Evolutionary conservation across 78 protist species (phyloP).

Genomic region (Blattamonas nauphoetae): DNA sequence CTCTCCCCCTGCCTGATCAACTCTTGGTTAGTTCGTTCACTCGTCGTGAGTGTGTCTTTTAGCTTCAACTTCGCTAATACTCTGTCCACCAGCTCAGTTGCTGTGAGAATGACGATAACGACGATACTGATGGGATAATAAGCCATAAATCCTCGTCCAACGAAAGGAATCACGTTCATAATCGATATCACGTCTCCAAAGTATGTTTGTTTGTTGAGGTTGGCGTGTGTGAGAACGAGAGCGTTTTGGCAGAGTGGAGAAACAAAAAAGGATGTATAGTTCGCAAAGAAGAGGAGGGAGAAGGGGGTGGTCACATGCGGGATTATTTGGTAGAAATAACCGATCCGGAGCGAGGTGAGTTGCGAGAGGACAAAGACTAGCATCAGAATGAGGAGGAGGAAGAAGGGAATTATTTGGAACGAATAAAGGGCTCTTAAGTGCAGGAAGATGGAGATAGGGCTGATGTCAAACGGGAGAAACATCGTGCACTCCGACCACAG

Average conservation of each 20-base stretch:
- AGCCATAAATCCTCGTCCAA: background rate
- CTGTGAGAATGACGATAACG: background rate
- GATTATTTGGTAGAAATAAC: background rate
- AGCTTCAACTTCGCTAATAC: no score
- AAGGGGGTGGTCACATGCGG: background rate
- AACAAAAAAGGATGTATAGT: background rate
- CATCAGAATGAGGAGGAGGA: background rate
- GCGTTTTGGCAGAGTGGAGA: background rate
- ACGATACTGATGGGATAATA: background rate
- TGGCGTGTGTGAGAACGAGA: background rate
- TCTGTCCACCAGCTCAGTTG: background rate
- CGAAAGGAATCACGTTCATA: background rate
- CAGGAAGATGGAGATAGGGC: background rate
- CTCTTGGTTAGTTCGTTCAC: no score
- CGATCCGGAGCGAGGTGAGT: background rate
- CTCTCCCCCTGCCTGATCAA: no score
- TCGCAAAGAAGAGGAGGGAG: background rate
- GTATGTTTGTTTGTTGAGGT: no score
- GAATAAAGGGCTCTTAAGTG: background rate
- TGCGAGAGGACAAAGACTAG: background rate
- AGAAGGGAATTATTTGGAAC: background rate
- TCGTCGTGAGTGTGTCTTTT: no score
- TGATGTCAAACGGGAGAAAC: background rate
- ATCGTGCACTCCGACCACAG: background rate
- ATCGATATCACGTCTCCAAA: background rate